Evolutionary conservation across 23 red algal genomes (phyloP), one percentile per base, ranked within the genome.

Genomic region (Chondrus crispus): DNA sequence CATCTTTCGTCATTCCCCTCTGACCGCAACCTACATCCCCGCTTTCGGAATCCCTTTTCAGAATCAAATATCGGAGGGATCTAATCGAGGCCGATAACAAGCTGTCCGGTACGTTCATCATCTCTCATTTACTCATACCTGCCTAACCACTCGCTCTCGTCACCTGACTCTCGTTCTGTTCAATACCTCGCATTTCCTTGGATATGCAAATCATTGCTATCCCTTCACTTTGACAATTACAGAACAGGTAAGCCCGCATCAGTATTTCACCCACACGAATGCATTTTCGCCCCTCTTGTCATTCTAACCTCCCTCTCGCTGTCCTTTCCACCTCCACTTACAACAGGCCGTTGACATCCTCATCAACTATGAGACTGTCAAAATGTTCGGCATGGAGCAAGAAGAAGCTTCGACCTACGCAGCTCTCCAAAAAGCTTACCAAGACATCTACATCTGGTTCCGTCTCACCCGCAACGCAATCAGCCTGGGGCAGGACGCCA

Each of bases 331-430:
- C 24, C 26, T 8, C 26, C 60, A 22, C 9, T 66, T 0, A 32
- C 35, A 62, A 76, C 38, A 83, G 84, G 84, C 95, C 43, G 80
- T 86, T 20, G 95, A 97, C 38, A 87, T 83, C 19, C 88, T 98
- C 1, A 11, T 91, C 29, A 95, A 95, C 76, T 95, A 70, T 30
- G 94, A 99, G 63, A 96, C 91, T 39, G 94, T 99, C 13, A 99
- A 99, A 92, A 85, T 86, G 57, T 99, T 99, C 81, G 92, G 88
- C 43, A 85, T 93, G 74, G 93, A 96, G 81, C 12, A 71, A 7
- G 85, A 88, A 33, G 97, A 99, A 81, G 71, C 82, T 2, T 29
- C 49, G 7, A 51, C 72, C 2, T 99, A 96, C 71, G 55, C 45
- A 48, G 43, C 71, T 0, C 55, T 75, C 4, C 51, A 84, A 7